A percentile compares a stretch with the other conserved stretches of the same genome.
phyloP scores from a whole-genome alignment of 352 stramenopile genomes.

The Aphanomyces stellatus region DNA sequence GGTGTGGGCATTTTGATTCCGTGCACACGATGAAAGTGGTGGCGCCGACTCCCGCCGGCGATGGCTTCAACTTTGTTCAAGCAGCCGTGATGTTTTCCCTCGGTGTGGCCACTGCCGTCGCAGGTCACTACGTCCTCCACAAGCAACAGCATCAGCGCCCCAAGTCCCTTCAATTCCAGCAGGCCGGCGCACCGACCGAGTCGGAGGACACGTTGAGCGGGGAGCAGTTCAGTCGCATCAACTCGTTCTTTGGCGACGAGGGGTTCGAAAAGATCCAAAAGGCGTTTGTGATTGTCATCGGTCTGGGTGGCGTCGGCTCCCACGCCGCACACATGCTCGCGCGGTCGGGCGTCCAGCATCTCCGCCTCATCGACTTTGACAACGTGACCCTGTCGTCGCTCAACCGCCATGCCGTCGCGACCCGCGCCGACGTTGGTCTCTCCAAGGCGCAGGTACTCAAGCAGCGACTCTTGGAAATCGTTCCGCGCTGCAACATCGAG shows the following conservation, averaged over 20 bases:
- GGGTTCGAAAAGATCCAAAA: conserved; percentile 84
- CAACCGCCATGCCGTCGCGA: conserved; percentile 97
- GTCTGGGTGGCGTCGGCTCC: conserved; percentile 93
- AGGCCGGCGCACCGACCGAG: background rate
- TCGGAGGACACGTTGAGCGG: conserved; percentile 42
- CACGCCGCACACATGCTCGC: conserved; percentile 98
- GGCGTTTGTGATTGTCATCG: conserved; percentile 92
- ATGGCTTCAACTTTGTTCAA: background rate
- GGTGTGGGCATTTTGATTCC: background rate
- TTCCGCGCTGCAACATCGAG: conserved; percentile 83
- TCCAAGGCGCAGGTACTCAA: conserved; percentile 89
- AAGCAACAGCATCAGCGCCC: background rate
- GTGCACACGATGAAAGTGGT: background rate
- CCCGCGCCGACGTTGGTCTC: conserved; percentile 91
- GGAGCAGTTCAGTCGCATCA: conserved; percentile 89
- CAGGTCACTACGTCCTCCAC: background rate
- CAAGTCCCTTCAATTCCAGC: background rate
- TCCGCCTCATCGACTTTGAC: conserved; percentile 99
- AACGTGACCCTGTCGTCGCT: conserved; percentile 98
- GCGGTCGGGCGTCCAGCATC: conserved; percentile 87
- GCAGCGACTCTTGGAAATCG: conserved; percentile 59
- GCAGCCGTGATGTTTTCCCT: background rate
- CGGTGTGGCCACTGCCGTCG: background rate
- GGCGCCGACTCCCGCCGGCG: no score
- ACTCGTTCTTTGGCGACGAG: conserved; percentile 91